These are phyloP conservation scores for Coemansia sp. DNA, from an alignment of 192 early-diverging fungal species.

Conservation along the genomic window DNA sequence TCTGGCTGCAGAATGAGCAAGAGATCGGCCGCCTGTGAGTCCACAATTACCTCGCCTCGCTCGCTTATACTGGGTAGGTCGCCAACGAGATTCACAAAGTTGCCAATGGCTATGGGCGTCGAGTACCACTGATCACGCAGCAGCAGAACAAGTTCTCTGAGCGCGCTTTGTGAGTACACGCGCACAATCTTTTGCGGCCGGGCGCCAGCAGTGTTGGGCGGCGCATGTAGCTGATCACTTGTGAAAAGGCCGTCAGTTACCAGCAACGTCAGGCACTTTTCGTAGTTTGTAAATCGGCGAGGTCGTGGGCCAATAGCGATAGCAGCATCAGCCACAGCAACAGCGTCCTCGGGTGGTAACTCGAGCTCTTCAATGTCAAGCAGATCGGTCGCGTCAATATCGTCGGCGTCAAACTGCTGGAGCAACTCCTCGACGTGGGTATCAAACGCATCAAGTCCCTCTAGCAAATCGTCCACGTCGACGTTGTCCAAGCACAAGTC, in stretches of 20 bases:
- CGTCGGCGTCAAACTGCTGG: constrained; percentile 6
- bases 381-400: not conserved
- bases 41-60: constrained; percentile 55
- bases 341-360: not conserved
- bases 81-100: constrained; percentile 62
- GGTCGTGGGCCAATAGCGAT: not conserved
- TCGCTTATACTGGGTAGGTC: constrained; percentile 16
- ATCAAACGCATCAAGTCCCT: constrained; percentile 24
- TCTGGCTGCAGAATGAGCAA: constrained; percentile 82
- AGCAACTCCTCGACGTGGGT: constrained; percentile 28
- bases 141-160: constrained; percentile 42
- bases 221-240: constrained; percentile 10
- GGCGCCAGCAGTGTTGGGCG: constrained; percentile 10
- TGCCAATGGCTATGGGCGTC: constrained; percentile 62
- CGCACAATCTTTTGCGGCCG: constrained; percentile 40
- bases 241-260: constrained; percentile 42
- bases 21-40: constrained; percentile 55
- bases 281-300: constrained; percentile 26
- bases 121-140: constrained; percentile 75
- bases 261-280: constrained; percentile 45
- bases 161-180: constrained; percentile 47
- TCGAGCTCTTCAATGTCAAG: not conserved
- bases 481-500: constrained; percentile 37
- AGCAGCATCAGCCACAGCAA: not conserved
- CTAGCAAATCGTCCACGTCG: constrained; percentile 41